Conservation (phyloP, 768 basidiomycete species). For the Tulasnella calospora region DNA sequence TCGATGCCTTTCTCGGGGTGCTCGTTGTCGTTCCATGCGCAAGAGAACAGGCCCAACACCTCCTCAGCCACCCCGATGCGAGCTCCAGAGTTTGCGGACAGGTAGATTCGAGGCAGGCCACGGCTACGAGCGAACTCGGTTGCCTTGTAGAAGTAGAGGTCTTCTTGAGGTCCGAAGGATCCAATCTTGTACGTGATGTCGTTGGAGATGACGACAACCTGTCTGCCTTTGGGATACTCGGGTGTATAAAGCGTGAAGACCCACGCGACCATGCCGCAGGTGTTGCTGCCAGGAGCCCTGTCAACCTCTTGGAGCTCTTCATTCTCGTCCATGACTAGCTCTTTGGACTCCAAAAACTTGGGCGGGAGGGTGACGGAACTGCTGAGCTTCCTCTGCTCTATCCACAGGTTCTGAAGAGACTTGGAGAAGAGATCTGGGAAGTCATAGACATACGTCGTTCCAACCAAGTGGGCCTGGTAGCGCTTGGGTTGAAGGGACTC, state of each 20-base stretch:
- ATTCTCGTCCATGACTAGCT: constrained; percentile 91
- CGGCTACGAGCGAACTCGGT: constrained; percentile 86
- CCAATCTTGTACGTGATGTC: constrained; percentile 99
- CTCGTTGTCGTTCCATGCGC: constrained; percentile 77
- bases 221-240: constrained; percentile 85
- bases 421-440: constrained; percentile 99
- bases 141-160: constrained; percentile 93
- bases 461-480: constrained; percentile 96
- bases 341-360: constrained; percentile 72
- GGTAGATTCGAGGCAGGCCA: constrained; percentile 91
- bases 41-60: constrained; percentile 77
- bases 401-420: constrained; percentile 91
- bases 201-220: constrained; percentile 86
- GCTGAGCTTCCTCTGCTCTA: constrained; percentile 58
- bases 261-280: constrained; percentile 98
- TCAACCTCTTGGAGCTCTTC: constrained; percentile 87
- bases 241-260: constrained; percentile 88
- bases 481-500: constrained; percentile 98
- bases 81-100: constrained; percentile 98
- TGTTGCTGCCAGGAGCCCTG: constrained; percentile 88
- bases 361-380: constrained; percentile 69
- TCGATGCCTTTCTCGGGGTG: constrained; percentile 92
- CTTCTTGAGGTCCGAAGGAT: constrained; percentile 92
- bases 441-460: constrained; percentile 98
- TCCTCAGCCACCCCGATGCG: constrained; percentile 96